Evolutionary conservation across 2,329 filamentous ascomycete species (phyloP).

Genomic region (Curvularia sp.): DNA sequence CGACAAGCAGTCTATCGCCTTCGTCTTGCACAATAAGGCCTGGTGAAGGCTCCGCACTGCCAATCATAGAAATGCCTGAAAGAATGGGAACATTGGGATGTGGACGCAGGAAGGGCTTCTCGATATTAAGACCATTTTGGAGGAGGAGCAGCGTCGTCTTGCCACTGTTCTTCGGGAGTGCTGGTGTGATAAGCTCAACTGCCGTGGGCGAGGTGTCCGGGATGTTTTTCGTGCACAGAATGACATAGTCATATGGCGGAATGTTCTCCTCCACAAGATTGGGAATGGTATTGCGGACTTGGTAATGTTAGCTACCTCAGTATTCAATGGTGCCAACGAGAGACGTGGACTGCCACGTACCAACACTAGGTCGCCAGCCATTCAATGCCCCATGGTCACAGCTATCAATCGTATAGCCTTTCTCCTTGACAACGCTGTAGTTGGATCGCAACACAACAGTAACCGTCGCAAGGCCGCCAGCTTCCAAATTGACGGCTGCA

Average conservation of each 20-base stretch:
- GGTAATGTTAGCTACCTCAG: background rate
- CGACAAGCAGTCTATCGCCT: conserved; percentile 59
- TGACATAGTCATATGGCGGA: conserved; percentile 61
- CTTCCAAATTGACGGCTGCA: conserved; percentile 62
- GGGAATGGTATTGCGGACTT: conserved; percentile 59
- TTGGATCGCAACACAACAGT: conserved; percentile 65
- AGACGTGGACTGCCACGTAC: conserved; percentile 33
- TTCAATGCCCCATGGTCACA: conserved; percentile 61
- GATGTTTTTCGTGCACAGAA: conserved; percentile 66
- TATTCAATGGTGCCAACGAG: background rate
- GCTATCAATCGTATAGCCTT: conserved; percentile 63
- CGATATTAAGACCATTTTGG: conserved; percentile 71
- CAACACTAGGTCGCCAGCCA: conserved; percentile 57
- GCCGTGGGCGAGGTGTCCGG: conserved; percentile 61
- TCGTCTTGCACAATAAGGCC: conserved; percentile 63
- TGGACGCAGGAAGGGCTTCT: conserved; percentile 58
- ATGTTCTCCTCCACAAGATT: conserved; percentile 48
- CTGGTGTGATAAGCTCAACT: conserved; percentile 59
- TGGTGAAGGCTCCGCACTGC: conserved; percentile 56
- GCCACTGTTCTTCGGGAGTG: conserved; percentile 56
- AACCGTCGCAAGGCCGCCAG: conserved; percentile 59
- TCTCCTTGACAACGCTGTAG: conserved; percentile 55
- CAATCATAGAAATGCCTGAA: conserved; percentile 61
- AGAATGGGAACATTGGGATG: conserved; percentile 63
- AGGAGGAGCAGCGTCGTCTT: conserved; percentile 63